Percentiles rank a stretch among this genome's conserved stretches.
phyloP scores from a whole-genome alignment of 805 yeast genomes.

The Ogataea henricii region DNA sequence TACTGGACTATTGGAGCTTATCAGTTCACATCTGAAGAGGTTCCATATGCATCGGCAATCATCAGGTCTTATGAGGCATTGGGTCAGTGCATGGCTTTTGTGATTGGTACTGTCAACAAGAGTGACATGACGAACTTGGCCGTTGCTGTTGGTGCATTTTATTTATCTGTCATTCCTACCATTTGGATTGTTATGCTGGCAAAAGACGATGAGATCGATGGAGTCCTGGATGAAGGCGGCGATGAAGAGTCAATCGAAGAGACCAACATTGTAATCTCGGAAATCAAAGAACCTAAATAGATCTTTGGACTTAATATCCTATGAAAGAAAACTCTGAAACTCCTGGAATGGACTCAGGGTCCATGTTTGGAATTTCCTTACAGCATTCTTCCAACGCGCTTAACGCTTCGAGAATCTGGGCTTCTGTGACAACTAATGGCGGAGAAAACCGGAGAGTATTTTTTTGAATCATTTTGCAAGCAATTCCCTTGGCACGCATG shows the following conservation, averaged over 20 bases:
- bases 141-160: slow-evolving; percentile 29
- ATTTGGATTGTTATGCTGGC: neutral
- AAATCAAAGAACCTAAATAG: no score
- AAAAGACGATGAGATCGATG: neutral
- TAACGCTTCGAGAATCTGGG: slow-evolving; percentile 21
- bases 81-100: slow-evolving; percentile 24
- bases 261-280: neutral
- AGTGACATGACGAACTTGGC: slow-evolving; percentile 29
- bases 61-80: slow-evolving; percentile 28
- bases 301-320: slow-evolving; percentile 11
- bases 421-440: slow-evolving; percentile 23
- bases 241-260: neutral
- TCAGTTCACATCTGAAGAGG: slow-evolving; percentile 22
- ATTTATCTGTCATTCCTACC: slow-evolving; percentile 4
- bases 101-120: slow-evolving; percentile 27
- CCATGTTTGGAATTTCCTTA: slow-evolving; percentile 14
- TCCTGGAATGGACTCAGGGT: slow-evolving; percentile 22
- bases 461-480: slow-evolving; percentile 29
- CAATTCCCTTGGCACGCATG: slow-evolving; percentile 30
- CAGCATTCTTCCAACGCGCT: slow-evolving; percentile 23
- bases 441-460: slow-evolving; percentile 27
- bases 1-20: slow-evolving; percentile 30
- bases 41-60: slow-evolving; percentile 24
- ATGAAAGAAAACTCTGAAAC: slow-evolving; percentile 20
- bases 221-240: neutral